These are phyloP conservation scores for Pyrus communis DNA, from an alignment of 306 rosid species.

Conservation along the genomic window DNA sequence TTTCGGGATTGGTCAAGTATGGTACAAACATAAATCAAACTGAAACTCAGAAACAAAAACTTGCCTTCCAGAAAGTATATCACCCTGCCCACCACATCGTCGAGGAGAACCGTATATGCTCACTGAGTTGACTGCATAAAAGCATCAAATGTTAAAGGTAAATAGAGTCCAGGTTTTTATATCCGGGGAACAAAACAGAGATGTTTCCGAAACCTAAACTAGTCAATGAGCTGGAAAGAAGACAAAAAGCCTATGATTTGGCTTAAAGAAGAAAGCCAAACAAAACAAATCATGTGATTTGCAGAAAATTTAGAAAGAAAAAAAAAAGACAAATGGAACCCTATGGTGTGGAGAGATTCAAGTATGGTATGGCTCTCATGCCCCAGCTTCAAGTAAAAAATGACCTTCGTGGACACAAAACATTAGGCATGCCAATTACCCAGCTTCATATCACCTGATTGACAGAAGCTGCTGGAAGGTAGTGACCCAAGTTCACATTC, in stretches of 20 bases:
- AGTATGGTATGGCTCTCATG: too few relatives aligned
- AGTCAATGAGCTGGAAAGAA: background rate
- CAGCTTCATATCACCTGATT: background rate
- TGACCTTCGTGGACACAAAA: too few relatives aligned
- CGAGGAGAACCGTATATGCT: constrained; percentile 83
- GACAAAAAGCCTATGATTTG: background rate
- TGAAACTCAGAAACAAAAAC: constrained; percentile 14
- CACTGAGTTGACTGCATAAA: constrained; percentile 61
- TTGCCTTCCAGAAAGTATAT: constrained; percentile 95
- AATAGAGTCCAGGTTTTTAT: background rate
- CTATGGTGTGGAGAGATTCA: too few relatives aligned
- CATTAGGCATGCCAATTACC: too few relatives aligned
- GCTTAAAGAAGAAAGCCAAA: too few relatives aligned
- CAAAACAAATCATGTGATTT: too few relatives aligned
- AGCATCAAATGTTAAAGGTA: background rate
- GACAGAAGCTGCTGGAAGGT: background rate
- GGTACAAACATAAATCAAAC: too few relatives aligned
- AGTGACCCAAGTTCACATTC: background rate
- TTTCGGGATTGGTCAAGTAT: too few relatives aligned
- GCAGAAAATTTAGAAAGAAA: too few relatives aligned
- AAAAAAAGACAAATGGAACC: too few relatives aligned
- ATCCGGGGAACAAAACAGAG: background rate
- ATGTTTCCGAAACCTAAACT: background rate
- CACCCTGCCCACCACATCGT: constrained; percentile 96
- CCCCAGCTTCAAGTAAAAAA: too few relatives aligned